A percentile compares a stretch with the other conserved stretches of the same genome.
Evolutionary conservation across 257 asterid genomes (phyloP).

Genomic region (Salvia splendens): DNA sequence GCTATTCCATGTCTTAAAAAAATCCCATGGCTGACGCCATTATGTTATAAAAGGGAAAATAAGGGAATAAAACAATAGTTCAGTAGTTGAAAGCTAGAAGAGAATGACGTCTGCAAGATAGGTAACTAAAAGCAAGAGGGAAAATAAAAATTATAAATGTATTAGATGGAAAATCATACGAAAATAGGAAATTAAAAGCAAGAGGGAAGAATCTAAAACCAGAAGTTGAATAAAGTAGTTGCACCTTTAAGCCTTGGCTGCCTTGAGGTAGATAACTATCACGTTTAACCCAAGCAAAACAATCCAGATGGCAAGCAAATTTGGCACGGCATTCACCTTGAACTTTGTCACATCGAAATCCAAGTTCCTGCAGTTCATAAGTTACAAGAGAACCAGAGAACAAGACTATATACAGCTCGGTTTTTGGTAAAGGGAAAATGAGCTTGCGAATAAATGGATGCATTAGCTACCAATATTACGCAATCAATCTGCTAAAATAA

Average conservation of each 20-base stretch:
- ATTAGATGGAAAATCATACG: constrained; percentile 7
- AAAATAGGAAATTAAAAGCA: not conserved
- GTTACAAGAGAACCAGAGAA: constrained; percentile 21
- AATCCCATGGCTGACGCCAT: constrained; percentile 6
- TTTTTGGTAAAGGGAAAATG: constrained; percentile 9
- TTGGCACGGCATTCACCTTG: constrained; percentile 99
- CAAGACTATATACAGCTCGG: not conserved
- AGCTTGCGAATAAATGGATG: constrained; percentile 25
- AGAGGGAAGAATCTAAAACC: constrained; percentile 19
- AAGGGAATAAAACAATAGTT: constrained; percentile 14
- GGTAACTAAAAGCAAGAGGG: not conserved
- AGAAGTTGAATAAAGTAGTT: constrained; percentile 27
- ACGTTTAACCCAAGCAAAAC: constrained; percentile 99
- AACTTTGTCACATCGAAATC: constrained; percentile 82
- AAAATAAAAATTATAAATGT: constrained; percentile 5
- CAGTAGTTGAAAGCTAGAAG: not conserved
- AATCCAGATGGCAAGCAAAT: constrained; percentile 97
- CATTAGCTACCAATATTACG: constrained; percentile 15
- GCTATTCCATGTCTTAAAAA: constrained; percentile 1
- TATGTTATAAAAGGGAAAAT: constrained; percentile 11
- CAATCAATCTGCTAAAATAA: constrained; percentile 16
- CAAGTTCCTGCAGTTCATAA: constrained; percentile 76
- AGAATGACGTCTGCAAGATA: constrained; percentile 19
- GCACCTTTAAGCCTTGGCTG: constrained; percentile 95
- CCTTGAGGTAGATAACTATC: constrained; percentile 99